Evolutionary conservation across 108 stramenopile species (phyloP), one percentile per base, ranked within the genome.

Genomic region (Nitzschia putrida): DNA sequence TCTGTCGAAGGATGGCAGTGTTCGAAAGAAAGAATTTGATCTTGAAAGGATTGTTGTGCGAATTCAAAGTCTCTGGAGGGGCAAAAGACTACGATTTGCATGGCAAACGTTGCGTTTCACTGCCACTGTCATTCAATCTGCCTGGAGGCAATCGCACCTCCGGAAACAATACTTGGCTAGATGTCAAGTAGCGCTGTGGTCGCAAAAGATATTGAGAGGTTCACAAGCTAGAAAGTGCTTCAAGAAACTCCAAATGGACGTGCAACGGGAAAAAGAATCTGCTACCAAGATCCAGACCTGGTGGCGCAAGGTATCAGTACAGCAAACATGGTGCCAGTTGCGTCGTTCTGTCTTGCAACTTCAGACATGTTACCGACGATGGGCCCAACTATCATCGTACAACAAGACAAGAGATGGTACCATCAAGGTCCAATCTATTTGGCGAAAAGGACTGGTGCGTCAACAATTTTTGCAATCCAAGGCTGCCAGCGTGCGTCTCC

Each of bases 11-110:
- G 4, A 4, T 4, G 4, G 1, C 29, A 34, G 4, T 4, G 29
- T 34, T 4, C 29, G 29, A 34, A 34, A 34, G 29, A 4, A 34
- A 34, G 29, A 34, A 4, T 34, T 34, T 1, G 29, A 34, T 34
- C 34, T 23, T 45, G 38, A 24, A 24, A 64, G 66, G 24, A 16
- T 61, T 43, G 53, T 53, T 14, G 22, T 69, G 22, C 26, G 29
- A 2, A 76, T 76, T 49, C 75, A 76, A 54, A 18, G 34, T 22
- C 39, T 39, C 7, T 76, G 75, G 75, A 51, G 61, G 4, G 22
- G 29, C 29, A 34, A 34, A 34, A 1, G 29, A 4, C 4, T 34
- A 34, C 29, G 29, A n/a, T 57, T 8, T 6, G 47, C 14, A 49
- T 49, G 47, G 47, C 47, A 49, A 49, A 29, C 45, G 2, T 7